Evolutionary conservation across 164 flowering plant species (phyloP).

Genomic region (Malania oleifera): DNA sequence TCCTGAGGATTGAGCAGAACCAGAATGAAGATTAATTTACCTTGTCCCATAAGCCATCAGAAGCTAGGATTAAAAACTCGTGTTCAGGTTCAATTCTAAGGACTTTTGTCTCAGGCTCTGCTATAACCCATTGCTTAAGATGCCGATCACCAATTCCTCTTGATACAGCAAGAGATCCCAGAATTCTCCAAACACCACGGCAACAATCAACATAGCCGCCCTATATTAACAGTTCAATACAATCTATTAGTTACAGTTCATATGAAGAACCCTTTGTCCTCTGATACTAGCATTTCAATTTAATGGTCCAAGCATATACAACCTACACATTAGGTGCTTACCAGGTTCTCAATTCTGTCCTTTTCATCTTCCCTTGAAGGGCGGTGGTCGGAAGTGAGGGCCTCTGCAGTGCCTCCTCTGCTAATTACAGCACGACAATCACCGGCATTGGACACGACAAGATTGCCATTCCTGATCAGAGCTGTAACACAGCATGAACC

Average conservation of each 20-base stretch:
- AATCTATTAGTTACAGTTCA: slow-evolving; percentile 1
- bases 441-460: slow-evolving; percentile 63
- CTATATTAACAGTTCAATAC: slow-evolving; percentile 21
- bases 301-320: too few relatives aligned
- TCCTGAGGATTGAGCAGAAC: too few relatives aligned
- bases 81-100: slow-evolving; percentile 28
- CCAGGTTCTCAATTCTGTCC: slow-evolving; percentile 51
- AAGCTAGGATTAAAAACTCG: slow-evolving; percentile 63
- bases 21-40: slow-evolving; percentile 14
- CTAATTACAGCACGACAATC: slow-evolving; percentile 77
- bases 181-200: slow-evolving; percentile 59
- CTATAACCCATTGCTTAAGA: slow-evolving; percentile 59
- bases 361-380: slow-evolving; percentile 76
- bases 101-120: slow-evolving; percentile 58
- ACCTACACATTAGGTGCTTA: slow-evolving; percentile 14
- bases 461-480: slow-evolving; percentile 39
- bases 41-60: slow-evolving; percentile 77
- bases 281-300: too few relatives aligned
- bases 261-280: background rate
- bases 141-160: slow-evolving; percentile 63
- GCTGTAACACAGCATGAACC: slow-evolving; percentile 72
- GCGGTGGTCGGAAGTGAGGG: slow-evolving; percentile 63
- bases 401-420: slow-evolving; percentile 54
- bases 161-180: slow-evolving; percentile 62
- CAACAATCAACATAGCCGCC: slow-evolving; percentile 63